These are phyloP conservation scores for Astrothelium macrocarpum DNA, from an alignment of 495 filamentous ascomycete genomes.

Conservation along the genomic window DNA sequence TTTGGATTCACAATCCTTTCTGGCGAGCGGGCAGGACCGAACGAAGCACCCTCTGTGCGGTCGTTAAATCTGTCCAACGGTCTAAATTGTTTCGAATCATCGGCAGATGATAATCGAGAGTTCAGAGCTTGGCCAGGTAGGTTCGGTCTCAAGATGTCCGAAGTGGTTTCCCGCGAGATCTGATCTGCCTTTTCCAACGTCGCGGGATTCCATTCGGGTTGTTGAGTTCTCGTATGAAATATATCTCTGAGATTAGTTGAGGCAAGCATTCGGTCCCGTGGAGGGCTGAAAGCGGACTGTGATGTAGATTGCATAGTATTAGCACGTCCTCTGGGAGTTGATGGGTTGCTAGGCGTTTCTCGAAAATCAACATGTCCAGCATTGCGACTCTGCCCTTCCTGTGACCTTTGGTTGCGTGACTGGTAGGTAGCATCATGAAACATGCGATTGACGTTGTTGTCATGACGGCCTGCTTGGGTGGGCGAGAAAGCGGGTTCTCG, in stretches of 20 bases:
- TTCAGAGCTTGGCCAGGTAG: background rate
- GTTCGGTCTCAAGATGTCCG: slow-evolving; percentile 5
- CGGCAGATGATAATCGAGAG: background rate
- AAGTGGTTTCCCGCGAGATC: background rate
- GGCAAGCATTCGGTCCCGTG: slow-evolving; percentile 9
- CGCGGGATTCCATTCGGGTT: background rate
- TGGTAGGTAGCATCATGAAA: background rate
- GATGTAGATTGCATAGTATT: slow-evolving; percentile 24
- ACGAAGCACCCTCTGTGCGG: background rate
- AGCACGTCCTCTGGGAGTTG: slow-evolving; percentile 18
- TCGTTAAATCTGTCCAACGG: background rate
- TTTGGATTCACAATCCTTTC: slow-evolving; percentile 2
- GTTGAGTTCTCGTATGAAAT: background rate
- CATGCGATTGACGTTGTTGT: background rate
- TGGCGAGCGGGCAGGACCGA: background rate
- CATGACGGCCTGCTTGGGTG: background rate
- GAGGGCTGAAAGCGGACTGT: slow-evolving; percentile 25
- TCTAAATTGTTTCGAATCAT: background rate
- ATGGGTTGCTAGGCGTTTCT: background rate
- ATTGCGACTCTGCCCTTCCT: background rate
- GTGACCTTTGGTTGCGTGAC: background rate
- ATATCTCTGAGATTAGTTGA: background rate
- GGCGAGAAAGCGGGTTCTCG: slow-evolving; percentile 7
- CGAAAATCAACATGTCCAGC: slow-evolving; percentile 11
- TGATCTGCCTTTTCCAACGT: background rate